These are phyloP conservation scores for Calophaca sinica DNA, from an alignment of 306 rosid genomes.

Conservation along the genomic window DNA sequence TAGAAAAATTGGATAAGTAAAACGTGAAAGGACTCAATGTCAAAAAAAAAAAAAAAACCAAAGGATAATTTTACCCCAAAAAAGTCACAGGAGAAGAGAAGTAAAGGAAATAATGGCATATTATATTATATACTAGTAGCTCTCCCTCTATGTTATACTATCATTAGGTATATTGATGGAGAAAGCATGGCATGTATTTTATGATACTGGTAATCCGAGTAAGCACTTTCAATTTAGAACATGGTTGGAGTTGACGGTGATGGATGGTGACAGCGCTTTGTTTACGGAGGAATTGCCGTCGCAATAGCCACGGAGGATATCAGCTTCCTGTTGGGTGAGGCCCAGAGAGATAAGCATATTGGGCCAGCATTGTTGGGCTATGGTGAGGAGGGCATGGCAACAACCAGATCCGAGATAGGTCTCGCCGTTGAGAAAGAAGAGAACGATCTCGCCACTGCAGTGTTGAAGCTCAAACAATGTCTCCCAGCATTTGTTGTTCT, in stretches of 20 bases:
- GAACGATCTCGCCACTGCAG: slow-evolving; percentile 29
- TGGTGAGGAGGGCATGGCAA: slow-evolving; percentile 41
- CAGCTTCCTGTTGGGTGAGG: slow-evolving; percentile 46
- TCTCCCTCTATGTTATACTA: neutral
- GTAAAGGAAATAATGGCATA: too few species aligned
- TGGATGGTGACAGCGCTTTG: neutral
- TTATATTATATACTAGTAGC: neutral
- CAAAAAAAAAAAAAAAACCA: too few species aligned
- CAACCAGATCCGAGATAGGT: slow-evolving; percentile 46
- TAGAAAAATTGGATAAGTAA: too few species aligned
- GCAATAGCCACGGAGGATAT: slow-evolving; percentile 21
- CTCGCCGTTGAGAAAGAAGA: slow-evolving; percentile 34
- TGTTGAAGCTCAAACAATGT: slow-evolving; percentile 37
- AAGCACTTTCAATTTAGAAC: too few species aligned
- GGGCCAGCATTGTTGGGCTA: slow-evolving; percentile 54
- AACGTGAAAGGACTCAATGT: too few species aligned
- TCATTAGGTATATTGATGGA: neutral
- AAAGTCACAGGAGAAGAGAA: too few species aligned
- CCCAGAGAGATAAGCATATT: slow-evolving; percentile 52
- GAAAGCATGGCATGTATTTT: neutral
- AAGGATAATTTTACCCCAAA: too few species aligned
- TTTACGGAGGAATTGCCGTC: neutral
- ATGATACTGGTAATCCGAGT: neutral
- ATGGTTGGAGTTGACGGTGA: neutral
- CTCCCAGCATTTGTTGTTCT: slow-evolving; percentile 37